Evolutionary conservation across 2,329 filamentous ascomycete genomes (phyloP).

Genomic region (Rutstroemia sydowiana): DNA sequence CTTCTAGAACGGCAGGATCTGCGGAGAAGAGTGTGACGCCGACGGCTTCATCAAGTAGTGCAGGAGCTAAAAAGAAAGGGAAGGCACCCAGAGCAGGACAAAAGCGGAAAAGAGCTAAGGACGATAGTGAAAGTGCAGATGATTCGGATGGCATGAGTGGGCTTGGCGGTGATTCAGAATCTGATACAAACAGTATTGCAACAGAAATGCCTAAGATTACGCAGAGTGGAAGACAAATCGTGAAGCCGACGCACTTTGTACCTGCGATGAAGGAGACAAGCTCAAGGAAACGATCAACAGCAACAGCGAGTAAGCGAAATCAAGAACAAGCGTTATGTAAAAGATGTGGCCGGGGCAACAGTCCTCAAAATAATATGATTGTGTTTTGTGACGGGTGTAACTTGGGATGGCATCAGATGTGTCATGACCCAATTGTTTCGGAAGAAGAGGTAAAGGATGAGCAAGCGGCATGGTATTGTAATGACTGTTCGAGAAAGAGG

Average conservation of each 20-base stretch:
- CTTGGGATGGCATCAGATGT: conserved; percentile 71
- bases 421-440: conserved; percentile 69
- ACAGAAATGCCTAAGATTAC: conserved; percentile 55
- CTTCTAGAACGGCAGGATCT: conserved; percentile 8
- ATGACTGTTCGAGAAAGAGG: conserved; percentile 47
- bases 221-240: conserved; percentile 67
- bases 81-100: conserved; percentile 19
- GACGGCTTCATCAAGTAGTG: conserved; percentile 19
- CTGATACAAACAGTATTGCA: conserved; percentile 38
- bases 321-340: conserved; percentile 58
- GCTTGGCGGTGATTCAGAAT: conserved; percentile 31
- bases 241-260: conserved; percentile 57
- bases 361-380: conserved; percentile 68
- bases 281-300: conserved; percentile 32
- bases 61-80: conserved; percentile 15
- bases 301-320: conserved; percentile 43
- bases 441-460: conserved; percentile 60
- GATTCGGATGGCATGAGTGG: conserved; percentile 28
- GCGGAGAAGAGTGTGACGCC: conserved; percentile 11
- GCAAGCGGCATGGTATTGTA: conserved; percentile 66
- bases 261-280: conserved; percentile 43
- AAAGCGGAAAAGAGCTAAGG: conserved; percentile 28
- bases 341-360: conserved; percentile 64
- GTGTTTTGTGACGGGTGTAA: conserved; percentile 83
- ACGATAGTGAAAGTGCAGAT: conserved; percentile 25